Evolutionary conservation across 2,329 filamentous ascomycete species (phyloP).

Genomic region (Fragosphaeria purpurea): DNA sequence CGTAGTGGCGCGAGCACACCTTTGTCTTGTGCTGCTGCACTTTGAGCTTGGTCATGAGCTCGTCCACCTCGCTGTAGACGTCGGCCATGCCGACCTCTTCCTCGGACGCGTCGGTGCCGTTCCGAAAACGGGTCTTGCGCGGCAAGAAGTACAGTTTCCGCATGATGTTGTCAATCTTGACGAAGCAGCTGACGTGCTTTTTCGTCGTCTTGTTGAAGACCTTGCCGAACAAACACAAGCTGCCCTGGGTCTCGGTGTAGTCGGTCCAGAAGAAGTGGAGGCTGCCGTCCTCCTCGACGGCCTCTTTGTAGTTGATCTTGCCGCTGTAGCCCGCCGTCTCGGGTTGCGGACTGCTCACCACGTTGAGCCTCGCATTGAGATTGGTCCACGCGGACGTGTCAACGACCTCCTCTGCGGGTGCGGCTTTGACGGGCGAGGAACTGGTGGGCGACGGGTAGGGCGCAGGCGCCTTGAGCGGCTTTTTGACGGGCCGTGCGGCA

Average conservation of each 20-base stretch:
- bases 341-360: slow-evolving; percentile 56
- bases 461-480: slow-evolving; percentile 52
- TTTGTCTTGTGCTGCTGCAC: slow-evolving; percentile 93
- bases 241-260: slow-evolving; percentile 86
- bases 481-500: slow-evolving; percentile 68
- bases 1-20: slow-evolving; percentile 79
- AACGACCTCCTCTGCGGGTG: slow-evolving; percentile 41
- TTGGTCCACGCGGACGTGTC: slow-evolving; percentile 84
- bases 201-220: slow-evolving; percentile 79
- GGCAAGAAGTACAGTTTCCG: slow-evolving; percentile 91
- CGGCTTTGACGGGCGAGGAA: slow-evolving; percentile 55
- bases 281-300: slow-evolving; percentile 87
- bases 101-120: slow-evolving; percentile 55
- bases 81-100: slow-evolving; percentile 80
- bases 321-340: slow-evolving; percentile 61
- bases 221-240: slow-evolving; percentile 89
- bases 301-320: slow-evolving; percentile 74
- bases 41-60: slow-evolving; percentile 75
- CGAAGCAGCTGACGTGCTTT: slow-evolving; percentile 78
- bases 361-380: slow-evolving; percentile 75
- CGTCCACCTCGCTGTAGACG: slow-evolving; percentile 83
- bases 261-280: slow-evolving; percentile 95
- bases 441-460: slow-evolving; percentile 60
- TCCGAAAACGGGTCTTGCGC: slow-evolving; percentile 45
- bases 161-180: slow-evolving; percentile 90